A percentile compares a stretch with the other conserved stretches of the same genome.
These are phyloP conservation scores for Penicillium salamii DNA, from an alignment of 495 filamentous ascomycete genomes.

Conservation along the genomic window DNA sequence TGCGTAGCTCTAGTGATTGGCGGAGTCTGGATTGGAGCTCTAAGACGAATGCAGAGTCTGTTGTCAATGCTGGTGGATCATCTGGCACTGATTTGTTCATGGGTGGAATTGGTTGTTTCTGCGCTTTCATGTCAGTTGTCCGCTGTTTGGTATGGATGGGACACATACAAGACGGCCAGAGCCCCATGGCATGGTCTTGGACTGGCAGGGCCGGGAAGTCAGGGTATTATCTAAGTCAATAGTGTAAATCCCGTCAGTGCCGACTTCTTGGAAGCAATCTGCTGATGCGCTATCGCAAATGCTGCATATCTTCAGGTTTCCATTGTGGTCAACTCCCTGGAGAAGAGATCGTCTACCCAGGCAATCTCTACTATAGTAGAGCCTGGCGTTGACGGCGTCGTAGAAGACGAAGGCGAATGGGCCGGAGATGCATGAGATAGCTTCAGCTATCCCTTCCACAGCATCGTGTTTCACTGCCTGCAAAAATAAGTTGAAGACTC, in stretches of 20 bases:
- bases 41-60: conserved; percentile 51
- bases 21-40: conserved; percentile 56
- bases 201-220: conserved; percentile 20
- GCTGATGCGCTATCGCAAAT: conserved; percentile 56
- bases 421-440: conserved; percentile 66
- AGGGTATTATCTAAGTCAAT: conserved; percentile 46
- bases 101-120: conserved; percentile 58
- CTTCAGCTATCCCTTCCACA: conserved; percentile 39
- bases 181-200: conserved; percentile 32
- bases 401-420: conserved; percentile 93
- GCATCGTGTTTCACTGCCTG: conserved; percentile 31
- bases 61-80: conserved; percentile 35
- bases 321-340: conserved; percentile 38
- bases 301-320: conserved; percentile 68
- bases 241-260: conserved; percentile 73
- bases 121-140: conserved; percentile 5
- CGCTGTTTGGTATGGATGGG: background rate
- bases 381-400: conserved; percentile 53
- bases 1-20: conserved; percentile 62
- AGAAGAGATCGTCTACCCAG: conserved; percentile 84
- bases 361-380: conserved; percentile 84
- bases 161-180: conserved; percentile 41
- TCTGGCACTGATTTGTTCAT: conserved; percentile 58
- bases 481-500: conserved; percentile 63
- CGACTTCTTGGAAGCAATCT: conserved; percentile 70